phyloP scores from a whole-genome alignment of 2,329 filamentous ascomycete species.

The Hysterium pulicare region DNA sequence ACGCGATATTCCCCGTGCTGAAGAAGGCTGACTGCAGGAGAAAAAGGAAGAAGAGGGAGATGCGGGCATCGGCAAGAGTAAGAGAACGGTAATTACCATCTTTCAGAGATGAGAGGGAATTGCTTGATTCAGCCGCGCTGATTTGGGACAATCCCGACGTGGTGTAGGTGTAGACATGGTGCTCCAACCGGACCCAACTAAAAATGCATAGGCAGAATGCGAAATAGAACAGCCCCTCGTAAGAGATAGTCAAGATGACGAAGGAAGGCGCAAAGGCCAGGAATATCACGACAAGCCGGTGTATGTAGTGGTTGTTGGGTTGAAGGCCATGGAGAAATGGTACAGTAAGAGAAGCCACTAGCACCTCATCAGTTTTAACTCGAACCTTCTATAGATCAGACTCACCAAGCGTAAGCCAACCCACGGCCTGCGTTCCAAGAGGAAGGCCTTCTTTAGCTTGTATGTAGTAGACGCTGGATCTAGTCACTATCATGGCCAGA shows the following conservation, averaged over 20 bases:
- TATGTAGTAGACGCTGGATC: slow-evolving; percentile 78
- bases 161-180: slow-evolving; percentile 61
- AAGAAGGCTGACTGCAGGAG: slow-evolving; percentile 95
- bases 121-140: slow-evolving; percentile 38
- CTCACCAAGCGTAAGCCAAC: slow-evolving; percentile 74
- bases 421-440: slow-evolving; percentile 80
- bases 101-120: slow-evolving; percentile 27
- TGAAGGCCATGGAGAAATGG: slow-evolving; percentile 78
- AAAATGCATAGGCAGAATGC: slow-evolving; percentile 79
- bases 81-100: slow-evolving; percentile 60
- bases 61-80: slow-evolving; percentile 76
- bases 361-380: slow-evolving; percentile 11
- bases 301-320: slow-evolving; percentile 83
- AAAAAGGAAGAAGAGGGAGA: slow-evolving; percentile 92
- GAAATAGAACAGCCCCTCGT: slow-evolving; percentile 94
- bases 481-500: slow-evolving; percentile 80
- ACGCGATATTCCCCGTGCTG: slow-evolving; percentile 93
- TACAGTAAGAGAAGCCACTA: slow-evolving; percentile 70
- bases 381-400: slow-evolving; percentile 12
- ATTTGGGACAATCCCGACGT: slow-evolving; percentile 15
- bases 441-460: slow-evolving; percentile 84
- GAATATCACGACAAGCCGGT: slow-evolving; percentile 84
- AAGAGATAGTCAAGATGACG: slow-evolving; percentile 94
- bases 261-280: slow-evolving; percentile 90
- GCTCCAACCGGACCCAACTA: slow-evolving; percentile 89